A percentile compares a stretch with the other conserved stretches of the same genome.
These are phyloP conservation scores for Saitoella complicata DNA, from an alignment of 805 yeast genomes.

Conservation along the genomic window DNA sequence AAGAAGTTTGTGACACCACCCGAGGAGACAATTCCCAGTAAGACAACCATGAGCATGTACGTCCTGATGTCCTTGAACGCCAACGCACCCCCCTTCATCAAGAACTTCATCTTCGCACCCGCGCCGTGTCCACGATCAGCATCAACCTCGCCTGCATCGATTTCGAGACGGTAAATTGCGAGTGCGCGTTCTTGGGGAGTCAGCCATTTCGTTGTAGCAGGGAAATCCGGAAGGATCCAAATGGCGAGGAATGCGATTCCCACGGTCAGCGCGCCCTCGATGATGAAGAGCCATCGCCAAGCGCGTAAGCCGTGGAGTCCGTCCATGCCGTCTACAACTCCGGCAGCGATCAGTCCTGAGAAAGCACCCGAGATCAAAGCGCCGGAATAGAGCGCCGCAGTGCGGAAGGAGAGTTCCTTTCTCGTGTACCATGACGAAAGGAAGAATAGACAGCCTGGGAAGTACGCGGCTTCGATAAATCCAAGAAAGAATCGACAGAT, in stretches of 20 bases:
- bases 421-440: slow-evolving; percentile 41
- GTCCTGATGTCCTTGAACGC: slow-evolving; percentile 16
- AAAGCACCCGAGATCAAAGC: slow-evolving; percentile 35
- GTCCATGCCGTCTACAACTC: slow-evolving; percentile 30
- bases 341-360: slow-evolving; percentile 39
- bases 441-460: slow-evolving; percentile 33
- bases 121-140: slow-evolving; percentile 14
- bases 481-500: slow-evolving; percentile 33
- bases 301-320: slow-evolving; percentile 27
- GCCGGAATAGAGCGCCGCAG: slow-evolving; percentile 21
- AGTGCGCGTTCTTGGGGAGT: slow-evolving; percentile 30
- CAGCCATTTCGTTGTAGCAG: slow-evolving; percentile 31
- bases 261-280: slow-evolving; percentile 40
- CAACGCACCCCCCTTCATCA: slow-evolving; percentile 2
- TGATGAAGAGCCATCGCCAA: slow-evolving; percentile 43
- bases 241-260: slow-evolving; percentile 30
- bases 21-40: slow-evolving; percentile 34
- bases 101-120: neutral
- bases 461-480: slow-evolving; percentile 32
- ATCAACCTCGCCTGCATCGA: slow-evolving; percentile 28
- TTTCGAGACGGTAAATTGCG: slow-evolving; percentile 25
- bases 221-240: slow-evolving; percentile 36
- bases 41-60: slow-evolving; percentile 8
- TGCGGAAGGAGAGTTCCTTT: slow-evolving; percentile 33
- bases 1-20: slow-evolving; percentile 34